Base-by-base conservation (phyloP, 345 rosid genomes). In the Lagerstroemia speciosa region DNA sequence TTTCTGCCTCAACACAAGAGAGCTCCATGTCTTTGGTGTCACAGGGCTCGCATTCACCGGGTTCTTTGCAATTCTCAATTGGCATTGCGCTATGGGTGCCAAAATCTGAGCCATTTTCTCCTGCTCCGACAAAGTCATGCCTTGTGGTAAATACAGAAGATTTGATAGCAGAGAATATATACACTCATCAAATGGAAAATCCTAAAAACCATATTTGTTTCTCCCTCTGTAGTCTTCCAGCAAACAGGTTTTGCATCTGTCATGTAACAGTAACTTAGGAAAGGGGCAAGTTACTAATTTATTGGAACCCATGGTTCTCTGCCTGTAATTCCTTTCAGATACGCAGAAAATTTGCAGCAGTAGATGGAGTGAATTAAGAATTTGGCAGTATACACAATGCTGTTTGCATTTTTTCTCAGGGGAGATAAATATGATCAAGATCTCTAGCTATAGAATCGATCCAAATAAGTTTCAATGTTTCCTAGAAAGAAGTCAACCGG, bases 81-180 rank as follows among this genome's bases (percentile, higher is more conserved):
- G 98, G 82, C 92, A 87, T 78, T 86, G 89, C 57, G 79, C 69
- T 38, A 87, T 80, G 57, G 92, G 94, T 75, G 94, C 91, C 75
- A 91, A 74, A 74, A 93, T 82, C 82, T 91, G 97, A 5, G 97
- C 91, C 98, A 93, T 93, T 77, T 79, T 78, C 76, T 52, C 80
- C 77, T 73, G 67, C 76, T 41, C 77, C 72, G 64, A 66, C n/a
- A 86, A 78, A 65, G 60, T 50, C 69, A 26, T 45, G 7, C 5
- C 24, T 48, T 24, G 3, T 22, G 55, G 26, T 22, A 19, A 26
- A 58, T 7, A 27, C 11, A 57, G 32, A 57, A 1, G 6, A 1
- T 22, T 57, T 14, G 32, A 27, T 57, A 10, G 24, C 17, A 9
- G 16, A 57, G 14, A 9, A 57, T 29, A n/a, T 2, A 57, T 26